phyloP scores from a whole-genome alignment of 257 asterid genomes.

The Osmanthus fragrans region DNA sequence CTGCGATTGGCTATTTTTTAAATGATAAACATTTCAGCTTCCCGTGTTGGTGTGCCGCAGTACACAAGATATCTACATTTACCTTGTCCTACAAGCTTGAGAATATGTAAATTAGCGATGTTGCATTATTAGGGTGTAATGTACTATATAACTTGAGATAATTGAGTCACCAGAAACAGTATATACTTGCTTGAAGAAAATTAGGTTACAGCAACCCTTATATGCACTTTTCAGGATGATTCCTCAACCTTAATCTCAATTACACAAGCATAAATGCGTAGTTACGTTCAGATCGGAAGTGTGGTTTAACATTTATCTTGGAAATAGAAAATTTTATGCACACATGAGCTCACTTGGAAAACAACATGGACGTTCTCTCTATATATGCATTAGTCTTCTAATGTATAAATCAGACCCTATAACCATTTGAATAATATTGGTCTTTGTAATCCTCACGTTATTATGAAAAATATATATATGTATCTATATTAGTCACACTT shows the following conservation, averaged over 20 bases:
- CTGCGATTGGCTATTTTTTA: no score
- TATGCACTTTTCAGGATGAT: background rate
- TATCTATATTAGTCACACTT: background rate
- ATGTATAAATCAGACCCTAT: background rate
- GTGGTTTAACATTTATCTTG: conserved; percentile 1
- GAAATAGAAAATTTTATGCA: background rate
- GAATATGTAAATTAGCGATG: background rate
- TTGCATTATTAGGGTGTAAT: background rate
- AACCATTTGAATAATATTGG: background rate
- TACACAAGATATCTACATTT: background rate
- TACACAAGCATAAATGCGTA: background rate
- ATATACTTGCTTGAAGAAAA: background rate
- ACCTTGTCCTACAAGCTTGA: background rate
- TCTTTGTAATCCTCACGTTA: conserved; percentile 1
- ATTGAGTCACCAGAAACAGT: background rate
- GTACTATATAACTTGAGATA: no score
- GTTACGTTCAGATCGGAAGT: background rate
- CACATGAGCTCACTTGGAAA: background rate
- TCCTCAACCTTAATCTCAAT: background rate
- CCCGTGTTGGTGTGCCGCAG: background rate
- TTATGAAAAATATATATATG: background rate
- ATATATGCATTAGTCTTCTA: background rate
- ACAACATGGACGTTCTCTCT: no score
- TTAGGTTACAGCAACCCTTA: background rate
- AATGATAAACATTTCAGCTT: no score